phyloP scores from a whole-genome alignment of 2,329 filamentous ascomycete genomes.

The Venturia effusa region DNA sequence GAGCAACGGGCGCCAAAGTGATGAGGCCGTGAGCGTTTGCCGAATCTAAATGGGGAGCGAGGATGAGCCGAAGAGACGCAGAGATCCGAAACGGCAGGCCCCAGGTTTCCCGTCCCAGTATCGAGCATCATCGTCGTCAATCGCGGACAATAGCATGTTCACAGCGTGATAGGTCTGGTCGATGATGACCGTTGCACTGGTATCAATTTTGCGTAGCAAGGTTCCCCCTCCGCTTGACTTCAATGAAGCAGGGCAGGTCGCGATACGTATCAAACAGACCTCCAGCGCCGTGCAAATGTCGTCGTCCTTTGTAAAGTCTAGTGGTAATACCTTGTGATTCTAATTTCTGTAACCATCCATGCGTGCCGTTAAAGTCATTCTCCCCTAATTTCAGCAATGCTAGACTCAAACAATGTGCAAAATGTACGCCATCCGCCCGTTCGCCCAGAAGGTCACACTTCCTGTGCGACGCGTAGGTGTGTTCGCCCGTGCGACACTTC shows the following conservation, averaged over 20 bases:
- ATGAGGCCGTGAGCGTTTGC: too few species aligned
- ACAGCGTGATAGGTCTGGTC: too few species aligned
- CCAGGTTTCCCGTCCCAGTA: too few species aligned
- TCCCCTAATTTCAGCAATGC: not conserved
- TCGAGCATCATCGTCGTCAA: too few species aligned
- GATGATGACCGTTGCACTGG: not conserved
- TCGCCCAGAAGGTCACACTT: not conserved
- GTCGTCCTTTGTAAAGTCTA: slow-evolving; percentile 4
- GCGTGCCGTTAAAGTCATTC: slow-evolving; percentile 4
- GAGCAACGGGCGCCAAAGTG: too few species aligned
- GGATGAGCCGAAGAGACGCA: too few species aligned
- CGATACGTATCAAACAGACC: slow-evolving; percentile 1
- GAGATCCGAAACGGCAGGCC: too few species aligned
- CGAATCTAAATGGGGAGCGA: too few species aligned
- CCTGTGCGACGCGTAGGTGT: not conserved
- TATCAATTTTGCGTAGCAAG: not conserved
- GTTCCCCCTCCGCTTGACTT: not conserved
- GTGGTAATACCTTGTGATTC: not conserved
- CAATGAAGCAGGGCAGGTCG: not conserved
- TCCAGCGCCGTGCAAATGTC: slow-evolving; percentile 2
- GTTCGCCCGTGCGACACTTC: not conserved
- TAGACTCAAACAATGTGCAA: not conserved
- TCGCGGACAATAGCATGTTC: too few species aligned
- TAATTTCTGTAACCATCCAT: slow-evolving; percentile 4
- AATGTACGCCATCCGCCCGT: not conserved